Percentiles rank a stretch among this genome's conserved stretches.
These are phyloP conservation scores for Pythium pectinolyticum DNA, from an alignment of 352 stramenopile genomes.

Conservation along the genomic window DNA sequence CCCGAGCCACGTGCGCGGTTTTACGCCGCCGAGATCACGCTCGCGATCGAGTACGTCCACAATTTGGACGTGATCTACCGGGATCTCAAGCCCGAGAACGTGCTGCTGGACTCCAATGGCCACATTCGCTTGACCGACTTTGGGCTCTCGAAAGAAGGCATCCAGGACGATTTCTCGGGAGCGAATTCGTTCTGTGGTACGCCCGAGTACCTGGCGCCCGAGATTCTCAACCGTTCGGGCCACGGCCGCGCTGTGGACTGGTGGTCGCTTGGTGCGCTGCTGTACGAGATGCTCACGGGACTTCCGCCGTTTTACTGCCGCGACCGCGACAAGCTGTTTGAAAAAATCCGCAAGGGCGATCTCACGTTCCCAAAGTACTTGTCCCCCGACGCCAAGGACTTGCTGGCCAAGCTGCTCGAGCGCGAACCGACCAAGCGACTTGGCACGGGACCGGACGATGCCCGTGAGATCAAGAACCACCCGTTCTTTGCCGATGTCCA, in stretches of 20 bases:
- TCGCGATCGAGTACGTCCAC: conserved; percentile 96
- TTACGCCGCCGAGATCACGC: conserved; percentile 96
- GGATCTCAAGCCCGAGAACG: conserved; percentile 98
- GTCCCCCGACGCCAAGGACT: conserved; percentile 71
- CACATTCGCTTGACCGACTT: conserved; percentile 99
- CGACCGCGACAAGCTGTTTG: conserved; percentile 96
- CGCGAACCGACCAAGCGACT: conserved; percentile 93
- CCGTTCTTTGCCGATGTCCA: conserved; percentile 81
- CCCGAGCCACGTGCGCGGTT: conserved; percentile 92
- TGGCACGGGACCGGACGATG: conserved; percentile 85
- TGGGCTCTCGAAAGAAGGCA: conserved; percentile 90
- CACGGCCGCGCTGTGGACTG: conserved; percentile 98
- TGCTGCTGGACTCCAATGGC: conserved; percentile 94
- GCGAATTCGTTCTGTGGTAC: conserved; percentile 98
- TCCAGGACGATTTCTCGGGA: conserved; percentile 91
- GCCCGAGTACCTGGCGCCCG: conserved; percentile 98
- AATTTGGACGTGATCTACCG: conserved; percentile 95
- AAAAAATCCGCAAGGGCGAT: conserved; percentile 96
- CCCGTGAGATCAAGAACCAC: conserved; percentile 81
- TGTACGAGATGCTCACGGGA: conserved; percentile 84
- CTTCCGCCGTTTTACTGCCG: conserved; percentile 93
- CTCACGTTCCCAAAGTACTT: conserved; percentile 96
- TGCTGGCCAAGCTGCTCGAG: conserved; percentile 92
- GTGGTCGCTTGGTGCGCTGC: conserved; percentile 93
- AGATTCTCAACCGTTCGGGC: conserved; percentile 97